Evolutionary conservation across 371 early-diverging fungal genomes (phyloP), one percentile per base, ranked within the genome.

Genomic region (Rhizopus arrhizus): DNA sequence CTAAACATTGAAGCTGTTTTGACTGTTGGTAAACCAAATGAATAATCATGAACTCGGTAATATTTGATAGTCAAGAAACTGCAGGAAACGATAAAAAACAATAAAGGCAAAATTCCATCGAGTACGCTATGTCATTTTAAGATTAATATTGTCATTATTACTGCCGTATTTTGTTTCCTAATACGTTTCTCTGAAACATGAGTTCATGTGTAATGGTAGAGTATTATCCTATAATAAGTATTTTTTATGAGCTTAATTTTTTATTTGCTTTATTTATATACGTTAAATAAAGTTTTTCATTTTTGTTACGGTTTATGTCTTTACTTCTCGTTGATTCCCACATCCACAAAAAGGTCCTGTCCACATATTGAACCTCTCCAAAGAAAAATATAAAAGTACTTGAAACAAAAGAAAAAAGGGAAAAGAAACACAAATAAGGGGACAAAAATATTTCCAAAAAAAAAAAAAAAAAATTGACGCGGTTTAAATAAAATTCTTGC

Each of bases 141-240:
- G 42, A 40, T 63, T 29, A 48, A 40, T 41, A 15, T 46, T 43
- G 41, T 22, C 5, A 49, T 43, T 48, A 22, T 53, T 66, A 13
- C 6, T 22, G 22, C 4, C 4, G 11, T 47, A 10, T 16, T 12
- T 7, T 40, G 45, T 61, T 29, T 35, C 22, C 16, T 7, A 38
- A 58, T 61, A 69, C 75, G 73, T 70, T 54, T 75, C 75, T 61
- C 75, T 55, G 16, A 58, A 56, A 57, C 75, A 75, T 29, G 70
- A 66, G 42, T 75, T 68, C 33, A 75, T 56, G 29, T 43, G 50
- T 10, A 75, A 43, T 16, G 63, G 49, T 59, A 64, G 61, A 31
- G 66, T 13, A 31, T 38, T 41, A 53, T 43, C 38, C 59, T 59
- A 58, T 11, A 9, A 22, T 12, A 51, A 6, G 2, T n/a, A 22